Percentiles rank a stretch among this genome's conserved stretches.
These are phyloP conservation scores for Funneliformis geosporum DNA, from an alignment of 192 early-diverging fungal genomes.

Conservation along the genomic window DNA sequence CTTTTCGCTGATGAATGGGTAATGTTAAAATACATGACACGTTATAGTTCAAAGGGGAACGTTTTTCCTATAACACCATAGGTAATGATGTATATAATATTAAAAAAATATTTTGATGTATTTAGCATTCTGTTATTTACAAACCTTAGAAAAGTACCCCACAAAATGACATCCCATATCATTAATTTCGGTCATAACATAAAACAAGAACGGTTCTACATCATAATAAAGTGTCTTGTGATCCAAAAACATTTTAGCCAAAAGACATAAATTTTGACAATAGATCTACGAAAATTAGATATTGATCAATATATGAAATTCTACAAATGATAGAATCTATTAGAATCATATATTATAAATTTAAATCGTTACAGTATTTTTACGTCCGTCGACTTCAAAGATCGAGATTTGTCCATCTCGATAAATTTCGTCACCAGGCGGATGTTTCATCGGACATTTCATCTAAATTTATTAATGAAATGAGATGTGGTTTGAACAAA, in stretches of 20 bases:
- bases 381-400: constrained; percentile 96
- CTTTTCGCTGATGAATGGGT: constrained; percentile 83
- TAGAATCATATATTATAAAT: background rate
- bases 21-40: constrained; percentile 94
- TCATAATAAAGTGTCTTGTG: constrained; percentile 98
- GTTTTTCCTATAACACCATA: constrained; percentile 68
- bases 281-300: constrained; percentile 62
- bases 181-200: constrained; percentile 87
- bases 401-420: constrained; percentile 83
- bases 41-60: constrained; percentile 80
- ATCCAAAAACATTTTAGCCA: constrained; percentile 97
- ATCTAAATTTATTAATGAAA: constrained; percentile 33
- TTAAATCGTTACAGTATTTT: constrained; percentile 73
- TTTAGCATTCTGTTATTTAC: background rate
- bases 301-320: background rate
- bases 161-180: constrained; percentile 82
- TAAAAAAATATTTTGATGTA: background rate
- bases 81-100: background rate
- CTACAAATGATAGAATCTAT: background rate
- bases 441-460: constrained; percentile 78
- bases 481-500: background rate
- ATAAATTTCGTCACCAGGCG: constrained; percentile 98
- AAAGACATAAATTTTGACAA: constrained; percentile 94
- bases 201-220: constrained; percentile 96
- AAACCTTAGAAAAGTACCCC: constrained; percentile 93